Base-by-base conservation (phyloP, 2,329 filamentous ascomycete genomes). In the Cercospora citrullina region DNA sequence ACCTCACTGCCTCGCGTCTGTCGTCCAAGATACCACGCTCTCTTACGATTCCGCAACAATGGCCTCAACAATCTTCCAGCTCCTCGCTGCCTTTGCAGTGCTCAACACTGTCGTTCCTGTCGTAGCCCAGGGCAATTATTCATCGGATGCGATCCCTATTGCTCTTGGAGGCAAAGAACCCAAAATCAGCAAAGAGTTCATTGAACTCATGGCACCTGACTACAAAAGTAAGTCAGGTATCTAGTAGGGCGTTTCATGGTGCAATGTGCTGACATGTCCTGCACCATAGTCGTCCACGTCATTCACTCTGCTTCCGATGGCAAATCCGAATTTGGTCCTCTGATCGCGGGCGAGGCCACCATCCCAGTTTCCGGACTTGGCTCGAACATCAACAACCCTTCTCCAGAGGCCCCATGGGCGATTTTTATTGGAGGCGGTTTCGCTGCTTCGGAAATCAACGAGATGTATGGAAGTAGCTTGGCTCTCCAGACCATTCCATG, bases 371-470 rank as follows among this genome's bases (percentile, higher is more conserved):
- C 73, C 7, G 65, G 65, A 4, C 69, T 70, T 31, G 72, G 72
- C 26, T 69, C 60, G 48, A 75, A 74, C 53, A 58, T 67, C 63
- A 66, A 60, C 8, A 62, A 63, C 42, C 57, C 21, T 8, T 63
- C 64, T 26, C 55, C 67, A n/a, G 66, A 63, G 58, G 62, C 64
- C 1, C 73, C 73, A 9, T 68, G 64, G 31, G 73, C 71, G 10
- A 69, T 74, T 48, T 71, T 74, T 48, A 69, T 74, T 28, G 73
- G 73, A 12, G 72, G 68, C 21, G 73, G 72, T 10, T 75, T 75
- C 57, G 68, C 69, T 10, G 62, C 68, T 14, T 62, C 57, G 18
- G 73, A 75, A 60, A 16, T 75, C 28, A 66, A 72, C 14, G 63
- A 68, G 21, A 73, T 74, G 61, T 63, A 63, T 26, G 61, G 61